phyloP scores from a whole-genome alignment of 148 eudicot species.

The Camellia sinensis region DNA sequence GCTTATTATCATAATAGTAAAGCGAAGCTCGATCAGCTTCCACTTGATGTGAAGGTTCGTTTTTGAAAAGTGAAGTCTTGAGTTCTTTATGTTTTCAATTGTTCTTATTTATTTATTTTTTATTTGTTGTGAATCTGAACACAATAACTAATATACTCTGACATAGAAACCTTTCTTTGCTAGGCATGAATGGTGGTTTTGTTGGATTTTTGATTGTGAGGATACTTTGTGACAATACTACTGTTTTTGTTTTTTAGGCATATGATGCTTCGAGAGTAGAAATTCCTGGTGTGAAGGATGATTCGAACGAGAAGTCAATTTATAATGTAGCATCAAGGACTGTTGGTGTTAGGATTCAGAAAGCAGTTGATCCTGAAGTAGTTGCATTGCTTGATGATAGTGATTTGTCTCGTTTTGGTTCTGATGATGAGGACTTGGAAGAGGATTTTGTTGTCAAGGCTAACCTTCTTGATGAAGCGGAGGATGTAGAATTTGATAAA shows the following conservation, averaged over 20 bases:
- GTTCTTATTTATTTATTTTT: background rate
- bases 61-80: too few species aligned
- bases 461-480: constrained; percentile 53
- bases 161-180: background rate
- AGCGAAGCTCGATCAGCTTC: constrained; percentile 57
- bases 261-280: constrained; percentile 86
- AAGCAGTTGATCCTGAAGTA: constrained; percentile 76
- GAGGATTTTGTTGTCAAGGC: constrained; percentile 88
- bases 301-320: constrained; percentile 45
- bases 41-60: constrained; percentile 78
- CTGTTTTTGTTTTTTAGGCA: constrained; percentile 48
- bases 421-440: constrained; percentile 86
- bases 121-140: background rate
- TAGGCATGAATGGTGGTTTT: background rate
- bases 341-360: constrained; percentile 64
- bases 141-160: background rate
- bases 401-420: constrained; percentile 57
- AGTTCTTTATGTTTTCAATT: background rate
- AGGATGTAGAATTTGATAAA: constrained; percentile 29
- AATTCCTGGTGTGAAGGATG: constrained; percentile 37
- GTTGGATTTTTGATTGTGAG: background rate
- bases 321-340: constrained; percentile 72
- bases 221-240: background rate
- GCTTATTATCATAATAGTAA: constrained; percentile 67
- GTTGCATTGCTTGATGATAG: constrained; percentile 69